Evolutionary conservation across 108 stramenopile genomes (phyloP), one percentile per base, ranked within the genome.

Genomic region (Cyclotella kingstonii): DNA sequence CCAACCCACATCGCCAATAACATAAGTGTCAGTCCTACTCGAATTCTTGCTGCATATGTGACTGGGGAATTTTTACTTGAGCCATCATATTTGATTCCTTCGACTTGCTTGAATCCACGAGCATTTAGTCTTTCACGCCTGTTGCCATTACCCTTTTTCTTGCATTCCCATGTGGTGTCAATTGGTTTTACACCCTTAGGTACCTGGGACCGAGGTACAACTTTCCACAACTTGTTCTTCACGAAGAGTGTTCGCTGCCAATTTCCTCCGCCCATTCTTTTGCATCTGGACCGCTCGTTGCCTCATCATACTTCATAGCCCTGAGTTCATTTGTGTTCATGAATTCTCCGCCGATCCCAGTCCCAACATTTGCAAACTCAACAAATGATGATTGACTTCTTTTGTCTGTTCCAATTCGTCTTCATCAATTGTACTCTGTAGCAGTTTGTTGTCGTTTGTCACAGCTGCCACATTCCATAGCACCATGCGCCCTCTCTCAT

Each of bases 241-340:
- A 47, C 44, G 22, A 70, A 40, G 42, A 1, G 5, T 74, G 25
- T 56, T 76, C 74, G 1, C 63, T 66, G 10, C 47, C 31, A 11
- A 69, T 53, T 40, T 59, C 61, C 30, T 35, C 21, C 22, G 46
- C 38, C 68, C 68, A 69, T 6, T 40, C 46, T 15, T 47, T 58
- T 26, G 25, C 29, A 15, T 60, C 65, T 40, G 18, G 12, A 4
- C 55, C 43, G n/a, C 36, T 7, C 46, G 68, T 61, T 23, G 73
- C 66, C 43, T 74, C 18, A 11, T 74, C 29, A 36, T 74, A 74
- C 3, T 42, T 74, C 3, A 74, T 54, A 12, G 61, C 58, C 8
- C 54, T 44, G 4, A 74, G 26, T 14, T 74, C 73, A 11, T 22
- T 0, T 2, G 66, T 67, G 34, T 74, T 38, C 15, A 3, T n/a